phyloP scores from a whole-genome alignment of 352 stramenopile genomes.

The Globisporangium cystogenes region DNA sequence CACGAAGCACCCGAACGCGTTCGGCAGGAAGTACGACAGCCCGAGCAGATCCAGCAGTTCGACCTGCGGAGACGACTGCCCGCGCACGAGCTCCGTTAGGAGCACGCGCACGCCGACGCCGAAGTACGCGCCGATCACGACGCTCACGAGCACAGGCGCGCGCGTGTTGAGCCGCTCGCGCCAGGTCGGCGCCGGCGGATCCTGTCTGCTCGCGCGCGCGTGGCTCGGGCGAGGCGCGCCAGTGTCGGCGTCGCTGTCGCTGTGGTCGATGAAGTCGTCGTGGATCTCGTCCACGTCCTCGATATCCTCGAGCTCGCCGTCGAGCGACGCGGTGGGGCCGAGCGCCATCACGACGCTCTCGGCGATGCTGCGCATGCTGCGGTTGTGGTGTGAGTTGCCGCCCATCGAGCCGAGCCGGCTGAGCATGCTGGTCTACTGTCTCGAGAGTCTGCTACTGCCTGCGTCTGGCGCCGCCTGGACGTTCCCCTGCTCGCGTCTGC shows the following conservation, averaged over 20 bases:
- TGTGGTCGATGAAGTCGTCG: slow-evolving; percentile 14
- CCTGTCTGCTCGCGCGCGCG: background rate
- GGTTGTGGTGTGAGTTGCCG: slow-evolving; percentile 9
- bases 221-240: slow-evolving; percentile 1
- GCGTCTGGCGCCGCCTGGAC: too few species aligned
- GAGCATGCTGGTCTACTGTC: background rate
- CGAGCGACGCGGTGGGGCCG: slow-evolving; percentile 24
- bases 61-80: slow-evolving; percentile 28
- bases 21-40: slow-evolving; percentile 49
- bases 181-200: background rate
- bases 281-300: slow-evolving; percentile 18
- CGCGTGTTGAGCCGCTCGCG: slow-evolving; percentile 21
- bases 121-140: slow-evolving; percentile 40
- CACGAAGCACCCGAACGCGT: slow-evolving; percentile 56
- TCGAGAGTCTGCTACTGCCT: background rate
- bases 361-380: slow-evolving; percentile 38
- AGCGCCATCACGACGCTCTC: slow-evolving; percentile 31
- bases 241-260: slow-evolving; percentile 9
- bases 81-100: slow-evolving; percentile 38
- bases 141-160: slow-evolving; percentile 27
- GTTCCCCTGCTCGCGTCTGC: background rate
- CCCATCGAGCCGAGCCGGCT: background rate
- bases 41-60: slow-evolving; percentile 45
- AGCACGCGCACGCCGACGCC: slow-evolving; percentile 43
- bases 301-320: slow-evolving; percentile 14